Percentiles rank a stretch among this genome's conserved stretches.
Evolutionary conservation across 768 basidiomycete species (phyloP).

Genomic region (Pulveroboletus sp.): DNA sequence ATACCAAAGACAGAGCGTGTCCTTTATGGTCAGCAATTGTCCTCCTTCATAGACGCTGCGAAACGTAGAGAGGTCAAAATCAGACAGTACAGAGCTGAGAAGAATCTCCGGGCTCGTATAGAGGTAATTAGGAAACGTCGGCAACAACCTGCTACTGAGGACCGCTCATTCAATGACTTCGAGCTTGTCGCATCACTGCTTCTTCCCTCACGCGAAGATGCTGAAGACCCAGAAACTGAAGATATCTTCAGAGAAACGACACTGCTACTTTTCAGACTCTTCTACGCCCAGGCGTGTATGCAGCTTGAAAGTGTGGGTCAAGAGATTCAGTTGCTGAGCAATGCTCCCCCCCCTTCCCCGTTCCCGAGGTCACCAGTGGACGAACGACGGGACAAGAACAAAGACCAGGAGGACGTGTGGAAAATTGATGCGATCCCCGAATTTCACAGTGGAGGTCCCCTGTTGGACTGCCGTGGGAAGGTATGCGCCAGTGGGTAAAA

Average conservation of each 20-base stretch:
- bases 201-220: slow-evolving; percentile 37
- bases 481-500: slow-evolving; percentile 38
- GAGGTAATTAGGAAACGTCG: slow-evolving; percentile 59
- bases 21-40: slow-evolving; percentile 49
- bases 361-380: slow-evolving; percentile 28
- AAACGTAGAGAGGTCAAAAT: slow-evolving; percentile 86
- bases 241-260: slow-evolving; percentile 65
- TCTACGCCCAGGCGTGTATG: slow-evolving; percentile 64
- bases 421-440: slow-evolving; percentile 60
- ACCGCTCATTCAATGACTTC: slow-evolving; percentile 46
- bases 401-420: slow-evolving; percentile 62
- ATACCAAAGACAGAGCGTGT: slow-evolving; percentile 58
- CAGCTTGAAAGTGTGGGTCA: slow-evolving; percentile 68
- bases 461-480: slow-evolving; percentile 76
- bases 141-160: slow-evolving; percentile 35
- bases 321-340: slow-evolving; percentile 67
- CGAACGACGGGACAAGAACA: slow-evolving; percentile 38
- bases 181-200: slow-evolving; percentile 66
- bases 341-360: slow-evolving; percentile 44
- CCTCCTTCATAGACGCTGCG: slow-evolving; percentile 58
- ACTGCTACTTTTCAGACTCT: slow-evolving; percentile 69
- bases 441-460: slow-evolving; percentile 50
- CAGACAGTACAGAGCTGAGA: slow-evolving; percentile 84
- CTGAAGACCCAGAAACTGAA: slow-evolving; percentile 58
- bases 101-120: slow-evolving; percentile 67